Percentiles rank a stretch among this genome's conserved stretches.
phyloP scores from a whole-genome alignment of 2,329 filamentous ascomycete genomes.

The Daldinia eschscholtzii region DNA sequence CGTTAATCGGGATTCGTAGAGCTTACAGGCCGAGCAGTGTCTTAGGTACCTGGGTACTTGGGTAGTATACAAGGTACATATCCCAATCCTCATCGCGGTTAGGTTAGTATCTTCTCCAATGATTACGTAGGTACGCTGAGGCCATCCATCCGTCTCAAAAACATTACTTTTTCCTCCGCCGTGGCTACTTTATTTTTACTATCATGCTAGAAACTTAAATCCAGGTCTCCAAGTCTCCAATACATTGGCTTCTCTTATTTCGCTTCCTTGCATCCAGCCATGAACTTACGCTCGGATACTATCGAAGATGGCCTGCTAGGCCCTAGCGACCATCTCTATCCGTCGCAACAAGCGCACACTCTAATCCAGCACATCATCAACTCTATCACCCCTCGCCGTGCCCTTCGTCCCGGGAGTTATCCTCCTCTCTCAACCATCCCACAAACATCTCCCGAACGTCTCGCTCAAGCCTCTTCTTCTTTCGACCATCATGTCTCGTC shows the following conservation, averaged over 20 bases:
- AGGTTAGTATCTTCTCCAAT: conserved; percentile 5
- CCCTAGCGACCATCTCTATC: conserved; percentile 6
- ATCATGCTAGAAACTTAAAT: background rate
- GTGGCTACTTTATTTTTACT: background rate
- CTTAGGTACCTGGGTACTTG: background rate
- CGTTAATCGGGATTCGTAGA: background rate
- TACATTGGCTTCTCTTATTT: background rate
- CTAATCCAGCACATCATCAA: conserved; percentile 39
- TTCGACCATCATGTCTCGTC: conserved; percentile 36
- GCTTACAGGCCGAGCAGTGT: background rate
- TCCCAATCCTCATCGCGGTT: background rate
- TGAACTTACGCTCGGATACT: conserved; percentile 4
- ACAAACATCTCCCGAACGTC: conserved; percentile 55
- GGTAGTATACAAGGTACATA: background rate
- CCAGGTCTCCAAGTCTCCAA: background rate
- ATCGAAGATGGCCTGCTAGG: conserved; percentile 24
- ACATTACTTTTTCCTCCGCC: background rate
- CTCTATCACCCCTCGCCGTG: conserved; percentile 30
- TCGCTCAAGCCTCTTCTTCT: conserved; percentile 53
- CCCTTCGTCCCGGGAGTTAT: conserved; percentile 30
- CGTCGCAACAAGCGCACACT: conserved; percentile 36
- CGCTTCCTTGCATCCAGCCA: background rate
- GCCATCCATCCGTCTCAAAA: background rate
- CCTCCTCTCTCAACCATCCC: conserved; percentile 53
- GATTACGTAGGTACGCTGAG: background rate